Evolutionary conservation across 208 protist species (phyloP).

Genomic region (Endotrypanum monterogeii): DNA sequence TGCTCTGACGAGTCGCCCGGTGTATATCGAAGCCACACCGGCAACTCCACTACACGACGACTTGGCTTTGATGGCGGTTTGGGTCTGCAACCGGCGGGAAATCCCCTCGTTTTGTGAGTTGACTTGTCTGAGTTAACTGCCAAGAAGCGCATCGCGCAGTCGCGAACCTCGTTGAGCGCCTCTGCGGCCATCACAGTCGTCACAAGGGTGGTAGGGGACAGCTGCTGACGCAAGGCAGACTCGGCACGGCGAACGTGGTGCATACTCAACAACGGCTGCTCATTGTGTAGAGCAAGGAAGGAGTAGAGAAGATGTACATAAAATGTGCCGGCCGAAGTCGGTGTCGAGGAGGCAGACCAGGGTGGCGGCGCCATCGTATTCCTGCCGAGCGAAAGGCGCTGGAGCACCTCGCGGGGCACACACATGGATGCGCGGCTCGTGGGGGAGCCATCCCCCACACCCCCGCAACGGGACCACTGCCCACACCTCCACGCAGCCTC

Average conservation of each 20-base stretch:
- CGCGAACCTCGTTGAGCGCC: constrained; percentile 50
- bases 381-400: not conserved
- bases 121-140: not conserved
- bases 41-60: not conserved
- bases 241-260: constrained; percentile 31
- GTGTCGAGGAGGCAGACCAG: not conserved
- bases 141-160: constrained; percentile 22
- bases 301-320: constrained; percentile 30
- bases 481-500: constrained; percentile 59
- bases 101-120: not conserved
- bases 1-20: not conserved
- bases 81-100: not conserved
- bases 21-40: not conserved
- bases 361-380: not conserved
- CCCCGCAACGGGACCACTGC: constrained; percentile 20
- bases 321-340: constrained; percentile 2
- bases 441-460: too few relatives aligned
- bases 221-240: constrained; percentile 26
- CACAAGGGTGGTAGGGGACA: constrained; percentile 46
- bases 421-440: not conserved
- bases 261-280: constrained; percentile 16
- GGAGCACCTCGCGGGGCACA: constrained; percentile 5
- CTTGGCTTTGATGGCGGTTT: not conserved
- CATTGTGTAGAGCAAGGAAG: constrained; percentile 24
- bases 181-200: constrained; percentile 44